Conservation (phyloP, 2,329 filamentous ascomycete genomes). For the Arthrobotrys conoides region DNA sequence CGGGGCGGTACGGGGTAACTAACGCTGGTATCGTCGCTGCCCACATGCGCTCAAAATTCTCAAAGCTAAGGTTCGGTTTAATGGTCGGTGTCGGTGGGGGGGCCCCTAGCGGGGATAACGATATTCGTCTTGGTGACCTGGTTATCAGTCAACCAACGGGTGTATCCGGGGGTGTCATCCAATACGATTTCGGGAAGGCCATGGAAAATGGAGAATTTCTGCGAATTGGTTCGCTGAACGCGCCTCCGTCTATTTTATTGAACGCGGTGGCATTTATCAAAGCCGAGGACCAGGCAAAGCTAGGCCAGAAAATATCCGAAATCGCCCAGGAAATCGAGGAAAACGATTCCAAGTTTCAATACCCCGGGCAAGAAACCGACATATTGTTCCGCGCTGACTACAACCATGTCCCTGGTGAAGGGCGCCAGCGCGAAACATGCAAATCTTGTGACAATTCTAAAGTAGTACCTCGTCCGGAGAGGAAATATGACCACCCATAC, state of each 20-base stretch:
- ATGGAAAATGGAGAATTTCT: slow-evolving; percentile 22
- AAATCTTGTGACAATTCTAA: slow-evolving; percentile 28
- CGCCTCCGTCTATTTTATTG: slow-evolving; percentile 13
- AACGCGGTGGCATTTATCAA: slow-evolving; percentile 6
- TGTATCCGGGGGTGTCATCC: slow-evolving; percentile 8
- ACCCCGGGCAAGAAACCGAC: slow-evolving; percentile 17
- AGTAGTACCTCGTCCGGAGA: slow-evolving; percentile 17
- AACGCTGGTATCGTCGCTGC: slow-evolving; percentile 10
- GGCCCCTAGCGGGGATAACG: slow-evolving; percentile 10
- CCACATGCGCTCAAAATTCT: neutral
- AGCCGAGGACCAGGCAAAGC: slow-evolving; percentile 13
- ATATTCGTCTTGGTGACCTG: slow-evolving; percentile 31
- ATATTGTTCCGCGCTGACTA: slow-evolving; percentile 27
- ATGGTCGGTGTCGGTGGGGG: slow-evolving; percentile 30
- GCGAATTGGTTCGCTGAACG: slow-evolving; percentile 21
- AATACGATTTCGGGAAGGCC: slow-evolving; percentile 23
- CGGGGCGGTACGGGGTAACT: slow-evolving; percentile 5
- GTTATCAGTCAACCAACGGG: slow-evolving; percentile 13
- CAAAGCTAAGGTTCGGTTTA: slow-evolving; percentile 13
- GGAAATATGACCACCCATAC: slow-evolving; percentile 35
- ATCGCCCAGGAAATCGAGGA: slow-evolving; percentile 8
- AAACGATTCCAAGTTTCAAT: slow-evolving; percentile 9
- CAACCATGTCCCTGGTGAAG: slow-evolving; percentile 9
- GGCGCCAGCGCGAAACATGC: slow-evolving; percentile 13
- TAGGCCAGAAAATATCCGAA: slow-evolving; percentile 14